These are phyloP conservation scores for Cercospora sp. DNA, from an alignment of 2,329 filamentous ascomycete genomes.

Conservation along the genomic window DNA sequence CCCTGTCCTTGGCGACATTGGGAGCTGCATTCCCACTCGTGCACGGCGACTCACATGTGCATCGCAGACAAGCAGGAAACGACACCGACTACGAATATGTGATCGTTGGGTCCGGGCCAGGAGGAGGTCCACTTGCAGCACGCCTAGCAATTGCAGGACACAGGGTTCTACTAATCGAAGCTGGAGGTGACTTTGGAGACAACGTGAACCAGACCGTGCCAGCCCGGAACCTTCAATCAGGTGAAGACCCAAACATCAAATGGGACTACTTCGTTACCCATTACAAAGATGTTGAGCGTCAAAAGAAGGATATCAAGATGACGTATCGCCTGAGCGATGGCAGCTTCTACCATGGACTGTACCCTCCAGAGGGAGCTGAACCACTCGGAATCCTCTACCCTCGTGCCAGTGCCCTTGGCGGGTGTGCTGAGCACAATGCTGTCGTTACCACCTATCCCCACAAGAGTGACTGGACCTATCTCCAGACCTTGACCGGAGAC, in stretches of 20 bases:
- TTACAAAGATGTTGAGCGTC: constrained; percentile 56
- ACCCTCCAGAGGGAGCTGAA: constrained; percentile 55
- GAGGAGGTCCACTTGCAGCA: constrained; percentile 60
- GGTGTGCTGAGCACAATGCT: constrained; percentile 60
- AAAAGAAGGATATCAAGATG: constrained; percentile 60
- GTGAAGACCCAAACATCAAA: constrained; percentile 56
- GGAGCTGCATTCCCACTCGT: background rate
- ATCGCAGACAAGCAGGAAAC: constrained; percentile 6
- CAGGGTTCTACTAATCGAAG: constrained; percentile 61
- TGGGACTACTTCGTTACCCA: constrained; percentile 68
- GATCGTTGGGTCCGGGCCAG: constrained; percentile 62
- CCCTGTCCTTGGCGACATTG: constrained; percentile 4
- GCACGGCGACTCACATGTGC: constrained; percentile 6
- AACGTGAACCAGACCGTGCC: constrained; percentile 55
- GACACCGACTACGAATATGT: constrained; percentile 58
- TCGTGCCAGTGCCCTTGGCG: constrained; percentile 54
- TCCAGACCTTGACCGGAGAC: constrained; percentile 62
- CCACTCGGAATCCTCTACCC: constrained; percentile 60
- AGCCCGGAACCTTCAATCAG: constrained; percentile 54
- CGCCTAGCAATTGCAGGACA: constrained; percentile 61
- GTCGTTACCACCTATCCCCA: constrained; percentile 60
- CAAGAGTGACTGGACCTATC: constrained; percentile 60
- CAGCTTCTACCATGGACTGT: constrained; percentile 51
- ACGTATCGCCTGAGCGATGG: constrained; percentile 53
- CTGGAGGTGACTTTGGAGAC: constrained; percentile 57